These are phyloP conservation scores for Penicillium robsamsonii DNA, from an alignment of 495 filamentous ascomycete species.

Conservation along the genomic window DNA sequence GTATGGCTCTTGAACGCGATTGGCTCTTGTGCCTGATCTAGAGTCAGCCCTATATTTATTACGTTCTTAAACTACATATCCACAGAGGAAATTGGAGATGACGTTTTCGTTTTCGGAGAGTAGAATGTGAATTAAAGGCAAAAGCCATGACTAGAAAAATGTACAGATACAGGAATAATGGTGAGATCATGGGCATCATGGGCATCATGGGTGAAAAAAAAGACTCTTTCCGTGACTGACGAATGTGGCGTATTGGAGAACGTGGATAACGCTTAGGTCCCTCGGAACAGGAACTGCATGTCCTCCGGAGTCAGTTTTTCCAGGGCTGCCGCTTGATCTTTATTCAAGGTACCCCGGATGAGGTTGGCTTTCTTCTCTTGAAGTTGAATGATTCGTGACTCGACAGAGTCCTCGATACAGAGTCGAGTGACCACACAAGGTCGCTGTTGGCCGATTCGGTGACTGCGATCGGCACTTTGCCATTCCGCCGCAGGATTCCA, in stretches of 20 bases:
- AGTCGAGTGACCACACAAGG: conserved; percentile 92
- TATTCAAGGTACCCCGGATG: conserved; percentile 94
- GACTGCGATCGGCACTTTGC: conserved; percentile 94
- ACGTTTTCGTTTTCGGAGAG: too few species aligned
- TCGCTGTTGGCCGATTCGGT: conserved; percentile 91
- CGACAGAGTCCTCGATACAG: conserved; percentile 93
- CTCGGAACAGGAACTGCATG: conserved; percentile 91
- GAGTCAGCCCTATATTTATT: too few species aligned
- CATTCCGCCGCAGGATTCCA: conserved; percentile 98
- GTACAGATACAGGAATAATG: too few species aligned
- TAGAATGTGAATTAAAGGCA: too few species aligned
- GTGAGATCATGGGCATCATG: neutral
- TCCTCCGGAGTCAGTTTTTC: conserved; percentile 87
- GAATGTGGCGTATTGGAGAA: conserved; percentile 4
- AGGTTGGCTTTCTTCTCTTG: conserved; percentile 98
- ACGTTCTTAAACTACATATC: too few species aligned
- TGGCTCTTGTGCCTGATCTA: neutral
- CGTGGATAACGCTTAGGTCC: conserved; percentile 31
- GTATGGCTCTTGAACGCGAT: neutral
- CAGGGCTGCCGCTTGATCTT: conserved; percentile 75
- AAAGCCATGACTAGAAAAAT: too few species aligned
- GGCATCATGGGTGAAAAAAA: neutral
- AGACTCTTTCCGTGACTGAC: neutral
- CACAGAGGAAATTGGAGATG: too few species aligned
- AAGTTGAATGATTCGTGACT: conserved; percentile 87